These are phyloP conservation scores for Curvularia sp. DNA, from an alignment of 2,329 filamentous ascomycete species.

Conservation along the genomic window DNA sequence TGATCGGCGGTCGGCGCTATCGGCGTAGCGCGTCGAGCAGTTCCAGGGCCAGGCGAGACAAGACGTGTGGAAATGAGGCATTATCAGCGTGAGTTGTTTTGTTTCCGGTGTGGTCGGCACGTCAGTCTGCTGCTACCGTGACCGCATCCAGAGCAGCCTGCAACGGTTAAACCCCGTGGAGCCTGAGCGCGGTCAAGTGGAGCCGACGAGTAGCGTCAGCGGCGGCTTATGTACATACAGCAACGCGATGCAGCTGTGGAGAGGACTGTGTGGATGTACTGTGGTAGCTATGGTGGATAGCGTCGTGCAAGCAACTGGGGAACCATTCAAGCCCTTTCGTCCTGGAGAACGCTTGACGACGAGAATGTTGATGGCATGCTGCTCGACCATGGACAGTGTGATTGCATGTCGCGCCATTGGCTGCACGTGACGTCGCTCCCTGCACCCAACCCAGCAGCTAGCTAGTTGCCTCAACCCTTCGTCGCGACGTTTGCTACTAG, in stretches of 20 bases:
- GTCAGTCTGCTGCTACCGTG: constrained; percentile 6
- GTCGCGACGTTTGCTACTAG: constrained; percentile 12
- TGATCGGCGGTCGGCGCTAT: constrained; percentile 17
- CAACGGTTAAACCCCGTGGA: constrained; percentile 17
- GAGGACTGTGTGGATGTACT: background rate
- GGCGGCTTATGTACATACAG: constrained; percentile 19
- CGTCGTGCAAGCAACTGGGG: background rate
- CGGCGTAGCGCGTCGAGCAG: constrained; percentile 17
- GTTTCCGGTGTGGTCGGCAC: constrained; percentile 18
- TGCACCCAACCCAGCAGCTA: background rate
- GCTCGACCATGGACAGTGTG: constrained; percentile 3
- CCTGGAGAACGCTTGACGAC: background rate
- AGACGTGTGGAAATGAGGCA: constrained; percentile 24
- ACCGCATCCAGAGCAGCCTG: constrained; percentile 7
- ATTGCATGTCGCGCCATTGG: constrained; percentile 21
- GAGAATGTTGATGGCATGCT: background rate
- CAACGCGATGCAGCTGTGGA: constrained; percentile 15
- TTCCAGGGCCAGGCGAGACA: constrained; percentile 4
- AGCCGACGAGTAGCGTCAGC: constrained; percentile 30
- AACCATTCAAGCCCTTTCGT: background rate
- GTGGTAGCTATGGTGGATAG: background rate
- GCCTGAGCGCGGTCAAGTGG: constrained; percentile 16
- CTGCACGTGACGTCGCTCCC: constrained; percentile 17
- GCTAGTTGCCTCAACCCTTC: constrained; percentile 17
- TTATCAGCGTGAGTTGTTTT: constrained; percentile 18